Evolutionary conservation across 345 rosid genomes (phyloP).

Genomic region (Euphorbia peplus): DNA sequence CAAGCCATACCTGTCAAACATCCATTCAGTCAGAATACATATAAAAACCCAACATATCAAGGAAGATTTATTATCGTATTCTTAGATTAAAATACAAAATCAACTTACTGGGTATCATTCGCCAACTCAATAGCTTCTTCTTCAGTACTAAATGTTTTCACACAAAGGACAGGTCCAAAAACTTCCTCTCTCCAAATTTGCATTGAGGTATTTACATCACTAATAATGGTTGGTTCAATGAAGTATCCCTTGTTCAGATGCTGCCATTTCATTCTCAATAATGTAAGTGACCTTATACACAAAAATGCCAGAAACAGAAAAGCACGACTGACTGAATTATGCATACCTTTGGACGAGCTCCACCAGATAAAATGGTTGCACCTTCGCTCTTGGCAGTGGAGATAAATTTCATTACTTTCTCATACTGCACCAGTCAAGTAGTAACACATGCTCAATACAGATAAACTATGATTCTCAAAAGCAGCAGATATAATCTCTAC

Average conservation of each 20-base stretch:
- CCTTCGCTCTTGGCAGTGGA: slow-evolving; percentile 89
- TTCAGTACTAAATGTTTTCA: slow-evolving; percentile 82
- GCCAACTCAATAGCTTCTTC: slow-evolving; percentile 96
- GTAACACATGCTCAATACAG: neutral
- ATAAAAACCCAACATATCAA: neutral
- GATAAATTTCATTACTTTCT: slow-evolving; percentile 66
- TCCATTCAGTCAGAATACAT: slow-evolving; percentile 17
- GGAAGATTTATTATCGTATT: neutral
- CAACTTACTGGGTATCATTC: slow-evolving; percentile 83
- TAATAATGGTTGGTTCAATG: slow-evolving; percentile 74
- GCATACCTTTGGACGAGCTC: slow-evolving; percentile 73
- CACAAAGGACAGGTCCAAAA: slow-evolving; percentile 93
- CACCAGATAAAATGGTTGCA: slow-evolving; percentile 78
- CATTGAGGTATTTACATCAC: slow-evolving; percentile 80
- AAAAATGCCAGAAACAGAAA: slow-evolving; percentile 7
- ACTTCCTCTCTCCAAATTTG: slow-evolving; percentile 99
- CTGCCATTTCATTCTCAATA: slow-evolving; percentile 38
- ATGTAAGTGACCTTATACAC: slow-evolving; percentile 13
- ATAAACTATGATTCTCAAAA: neutral
- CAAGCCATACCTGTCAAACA: slow-evolving; percentile 60
- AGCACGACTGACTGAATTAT: slow-evolving; percentile 2
- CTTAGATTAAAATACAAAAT: slow-evolving; percentile 5
- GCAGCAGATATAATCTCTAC: neutral
- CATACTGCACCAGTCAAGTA: slow-evolving; percentile 52
- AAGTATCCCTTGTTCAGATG: slow-evolving; percentile 80